Evolutionary conservation across 148 eudicot species (phyloP), one percentile per base, ranked within the genome.

Genomic region (Polygonum aviculare): DNA sequence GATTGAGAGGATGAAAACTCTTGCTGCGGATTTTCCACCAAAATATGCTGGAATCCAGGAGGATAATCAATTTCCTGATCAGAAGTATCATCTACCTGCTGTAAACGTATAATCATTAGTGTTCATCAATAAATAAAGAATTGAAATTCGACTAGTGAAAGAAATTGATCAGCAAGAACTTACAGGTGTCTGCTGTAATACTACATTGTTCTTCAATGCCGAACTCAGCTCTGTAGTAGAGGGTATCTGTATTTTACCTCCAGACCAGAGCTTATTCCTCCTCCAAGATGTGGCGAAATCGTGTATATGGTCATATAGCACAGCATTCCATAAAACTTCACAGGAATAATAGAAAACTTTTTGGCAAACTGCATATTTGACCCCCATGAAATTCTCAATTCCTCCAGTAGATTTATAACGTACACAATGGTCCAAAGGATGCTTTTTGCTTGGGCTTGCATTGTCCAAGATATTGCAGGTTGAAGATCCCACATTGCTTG

Each of bases 261-360:
- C 16, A 26, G 82, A 86, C 94, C 93, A 91, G 6, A 85, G 87
- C 78, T 75, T 86, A 41, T 67, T 74, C 74, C 82, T 95, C 77
- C 99, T 87, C 99, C 98, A 95, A 36, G 83, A 62, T 81, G 87
- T 80, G 12, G 82, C 71, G 82, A 78, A 87, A 18, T 89, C 84
- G 21, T 77, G 83, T 35, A 91, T 77, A 76, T 86, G 90, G 78
- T 93, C 99, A 84, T 86, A 86, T 76, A 83, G 81, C 38, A 90
- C 87, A 41, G 90, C 90, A 86, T 91, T 91, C 99, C 99, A 95
- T 84, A 89, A 78, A 80, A 86, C 94, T 81, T 89, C 84, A 85
- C 81, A 84, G 84, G 91, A 88, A 75, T 88, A 79, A 79, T 87
- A 80, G 81, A 87, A 85, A 65, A 91, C 81, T 65, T 69, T 75